These are phyloP conservation scores for Metschnikowia sp. DNA, from an alignment of 805 yeast species.

Conservation along the genomic window DNA sequence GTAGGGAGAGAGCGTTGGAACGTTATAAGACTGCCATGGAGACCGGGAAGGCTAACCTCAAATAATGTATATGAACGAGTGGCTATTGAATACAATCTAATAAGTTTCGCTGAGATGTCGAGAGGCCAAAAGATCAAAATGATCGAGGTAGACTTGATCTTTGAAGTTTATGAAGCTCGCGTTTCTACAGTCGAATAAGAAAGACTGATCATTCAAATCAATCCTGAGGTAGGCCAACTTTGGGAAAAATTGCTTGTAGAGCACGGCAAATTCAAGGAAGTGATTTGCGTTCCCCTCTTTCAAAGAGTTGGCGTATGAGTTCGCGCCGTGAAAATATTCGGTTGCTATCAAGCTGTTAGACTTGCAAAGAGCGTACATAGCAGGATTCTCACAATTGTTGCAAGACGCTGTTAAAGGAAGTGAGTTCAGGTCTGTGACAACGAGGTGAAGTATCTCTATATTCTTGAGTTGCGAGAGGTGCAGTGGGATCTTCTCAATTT, in stretches of 20 bases:
- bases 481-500: conserved; percentile 6
- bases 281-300: conserved; percentile 9
- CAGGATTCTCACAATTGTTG: conserved; percentile 6
- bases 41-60: conserved; percentile 12
- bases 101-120: background rate
- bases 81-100: background rate
- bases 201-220: conserved; percentile 11
- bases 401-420: conserved; percentile 6
- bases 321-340: conserved; percentile 15
- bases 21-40: conserved; percentile 36
- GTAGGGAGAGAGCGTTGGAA: conserved; percentile 42
- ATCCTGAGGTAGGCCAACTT: conserved; percentile 9
- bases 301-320: conserved; percentile 6
- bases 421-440: conserved; percentile 10
- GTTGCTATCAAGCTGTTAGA: conserved; percentile 13
- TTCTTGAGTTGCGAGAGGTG: background rate
- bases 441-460: conserved; percentile 9
- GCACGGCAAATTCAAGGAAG: conserved; percentile 5
- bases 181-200: conserved; percentile 9
- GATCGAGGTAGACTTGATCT: conserved; percentile 1
- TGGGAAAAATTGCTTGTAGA: background rate
- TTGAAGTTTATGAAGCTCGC: background rate
- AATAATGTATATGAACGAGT: background rate
- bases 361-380: conserved; percentile 8
- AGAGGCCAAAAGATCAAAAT: conserved; percentile 4